Conservation (phyloP, 129 eudicot genomes). For the Tagetes erecta region DNA sequence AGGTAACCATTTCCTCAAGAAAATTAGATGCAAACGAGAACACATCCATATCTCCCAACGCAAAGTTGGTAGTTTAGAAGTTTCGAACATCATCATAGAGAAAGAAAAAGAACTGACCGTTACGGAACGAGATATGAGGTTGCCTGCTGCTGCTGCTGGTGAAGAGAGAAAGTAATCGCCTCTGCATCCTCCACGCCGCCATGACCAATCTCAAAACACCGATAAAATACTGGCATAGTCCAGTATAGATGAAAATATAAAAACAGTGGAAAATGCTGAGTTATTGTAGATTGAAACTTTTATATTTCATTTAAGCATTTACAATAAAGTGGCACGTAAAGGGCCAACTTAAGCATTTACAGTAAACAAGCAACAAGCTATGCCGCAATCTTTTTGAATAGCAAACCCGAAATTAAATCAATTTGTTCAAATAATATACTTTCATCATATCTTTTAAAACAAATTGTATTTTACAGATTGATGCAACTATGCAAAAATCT, state of each 20-base stretch:
- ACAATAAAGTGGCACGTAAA: too few relatives aligned
- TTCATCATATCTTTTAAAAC: background rate
- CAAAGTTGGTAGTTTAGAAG: too few relatives aligned
- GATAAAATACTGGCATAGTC: background rate
- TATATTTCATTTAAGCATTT: too few relatives aligned
- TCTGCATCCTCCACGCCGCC: slow-evolving; percentile 48
- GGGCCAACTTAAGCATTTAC: too few relatives aligned
- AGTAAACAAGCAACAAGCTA: too few relatives aligned
- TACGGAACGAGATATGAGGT: slow-evolving; percentile 35
- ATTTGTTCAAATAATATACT: background rate
- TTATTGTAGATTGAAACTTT: too few relatives aligned
- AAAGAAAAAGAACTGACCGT: slow-evolving; percentile 25
- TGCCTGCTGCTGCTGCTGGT: slow-evolving; percentile 27
- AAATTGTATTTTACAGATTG: background rate
- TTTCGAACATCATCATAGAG: background rate
- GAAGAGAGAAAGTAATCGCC: slow-evolving; percentile 48
- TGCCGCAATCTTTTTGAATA: background rate
- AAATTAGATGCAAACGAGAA: too few relatives aligned
- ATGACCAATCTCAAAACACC: slow-evolving; percentile 19
- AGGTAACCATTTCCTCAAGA: background rate
- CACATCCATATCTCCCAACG: too few relatives aligned
- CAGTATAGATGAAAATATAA: background rate
- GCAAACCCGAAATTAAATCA: background rate
- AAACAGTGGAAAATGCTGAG: background rate
- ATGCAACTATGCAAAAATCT: background rate